A percentile compares a stretch with the other conserved stretches of the same genome.
phyloP scores from a whole-genome alignment of 805 yeast species.

The Pichia deserticola region DNA sequence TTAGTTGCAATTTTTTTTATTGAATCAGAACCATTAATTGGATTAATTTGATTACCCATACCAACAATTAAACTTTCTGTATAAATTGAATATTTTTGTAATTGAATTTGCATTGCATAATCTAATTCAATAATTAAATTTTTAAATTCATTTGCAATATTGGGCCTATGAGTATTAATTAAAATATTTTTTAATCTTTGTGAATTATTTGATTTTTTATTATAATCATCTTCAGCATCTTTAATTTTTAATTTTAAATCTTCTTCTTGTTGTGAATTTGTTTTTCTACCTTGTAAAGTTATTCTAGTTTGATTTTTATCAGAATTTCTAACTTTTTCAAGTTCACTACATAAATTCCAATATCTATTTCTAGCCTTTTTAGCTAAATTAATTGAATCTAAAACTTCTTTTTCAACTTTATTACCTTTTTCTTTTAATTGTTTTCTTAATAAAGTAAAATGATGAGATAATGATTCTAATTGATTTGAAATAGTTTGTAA shows the following conservation, averaged over 20 bases:
- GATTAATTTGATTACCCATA: conserved; percentile 75
- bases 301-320: conserved; percentile 84
- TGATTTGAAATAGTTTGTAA: conserved; percentile 84
- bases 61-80: conserved; percentile 78
- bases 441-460: conserved; percentile 70
- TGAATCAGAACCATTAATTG: conserved; percentile 50
- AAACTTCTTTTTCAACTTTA: conserved; percentile 75
- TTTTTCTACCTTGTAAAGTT: conserved; percentile 69
- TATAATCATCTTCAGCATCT: conserved; percentile 80
- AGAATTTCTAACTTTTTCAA: conserved; percentile 65
- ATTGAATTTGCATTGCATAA: conserved; percentile 79
- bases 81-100: conserved; percentile 84
- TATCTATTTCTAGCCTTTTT: conserved; percentile 83
- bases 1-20: conserved; percentile 71
- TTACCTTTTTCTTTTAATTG: conserved; percentile 72
- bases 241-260: conserved; percentile 76
- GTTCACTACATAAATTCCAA: conserved; percentile 73
- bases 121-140: conserved; percentile 81
- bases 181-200: conserved; percentile 69
- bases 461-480: conserved; percentile 57
- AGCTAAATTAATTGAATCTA: conserved; percentile 74
- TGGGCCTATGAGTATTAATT: conserved; percentile 69
- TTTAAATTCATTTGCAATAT: conserved; percentile 59
- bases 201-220: conserved; percentile 64
- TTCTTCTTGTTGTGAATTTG: conserved; percentile 85